phyloP scores from a whole-genome alignment of 805 yeast species.

The Saccharomycopsis sp. region DNA sequence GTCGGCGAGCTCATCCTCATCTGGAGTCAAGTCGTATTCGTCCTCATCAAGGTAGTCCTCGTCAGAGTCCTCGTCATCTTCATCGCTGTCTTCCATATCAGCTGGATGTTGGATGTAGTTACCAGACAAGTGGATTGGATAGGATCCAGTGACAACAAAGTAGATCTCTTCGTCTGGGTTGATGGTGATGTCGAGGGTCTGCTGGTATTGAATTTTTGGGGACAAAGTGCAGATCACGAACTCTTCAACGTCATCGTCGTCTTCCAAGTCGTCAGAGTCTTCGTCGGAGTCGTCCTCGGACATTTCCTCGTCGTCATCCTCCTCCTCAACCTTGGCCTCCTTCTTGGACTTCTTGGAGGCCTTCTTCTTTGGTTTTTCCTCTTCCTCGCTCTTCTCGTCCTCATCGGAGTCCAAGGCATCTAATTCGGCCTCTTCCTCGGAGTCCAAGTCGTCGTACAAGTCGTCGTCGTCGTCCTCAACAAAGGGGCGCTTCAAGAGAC shows the following conservation, averaged over 20 bases:
- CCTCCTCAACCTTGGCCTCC: constrained; percentile 35
- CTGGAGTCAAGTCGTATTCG: constrained; percentile 66
- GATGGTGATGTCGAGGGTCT: constrained; percentile 82
- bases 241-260: constrained; percentile 75
- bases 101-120: constrained; percentile 95
- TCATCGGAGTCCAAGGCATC: constrained; percentile 21
- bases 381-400: constrained; percentile 30
- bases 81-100: constrained; percentile 57
- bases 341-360: constrained; percentile 21
- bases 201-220: constrained; percentile 81
- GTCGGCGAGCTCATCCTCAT: constrained; percentile 62
- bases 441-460: constrained; percentile 37
- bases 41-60: constrained; percentile 35
- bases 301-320: constrained; percentile 45
- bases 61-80: constrained; percentile 40
- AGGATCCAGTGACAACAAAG: constrained; percentile 94
- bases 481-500: constrained; percentile 65
- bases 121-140: constrained; percentile 87
- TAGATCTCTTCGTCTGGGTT: constrained; percentile 89
- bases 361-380: constrained; percentile 22
- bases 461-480: constrained; percentile 43
- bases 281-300: constrained; percentile 43
- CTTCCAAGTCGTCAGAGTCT: constrained; percentile 51
- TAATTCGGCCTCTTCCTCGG: constrained; percentile 29
- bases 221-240: constrained; percentile 83